These are phyloP conservation scores for Diaporthe velutina DNA, from an alignment of 2,329 filamentous ascomycete genomes.

Conservation along the genomic window DNA sequence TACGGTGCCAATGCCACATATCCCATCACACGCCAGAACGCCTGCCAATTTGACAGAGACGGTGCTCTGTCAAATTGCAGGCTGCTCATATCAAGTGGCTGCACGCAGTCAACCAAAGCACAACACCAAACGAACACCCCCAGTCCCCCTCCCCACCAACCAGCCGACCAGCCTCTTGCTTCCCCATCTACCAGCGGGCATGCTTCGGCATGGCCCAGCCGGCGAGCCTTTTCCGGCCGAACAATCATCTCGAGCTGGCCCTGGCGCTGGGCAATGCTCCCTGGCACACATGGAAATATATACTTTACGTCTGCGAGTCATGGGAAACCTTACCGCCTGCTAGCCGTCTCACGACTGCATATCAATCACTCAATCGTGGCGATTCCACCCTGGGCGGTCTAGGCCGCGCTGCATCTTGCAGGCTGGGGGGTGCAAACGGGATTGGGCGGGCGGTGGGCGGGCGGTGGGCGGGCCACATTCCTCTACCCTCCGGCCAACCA, in stretches of 20 bases:
- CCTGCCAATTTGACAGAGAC: not conserved
- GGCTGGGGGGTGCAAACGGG: not conserved
- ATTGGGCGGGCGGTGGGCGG: conserved; percentile 11
- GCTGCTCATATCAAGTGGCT: not conserved
- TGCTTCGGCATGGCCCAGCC: conserved; percentile 26
- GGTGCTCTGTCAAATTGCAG: not conserved
- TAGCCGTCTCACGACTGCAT: conserved; percentile 32
- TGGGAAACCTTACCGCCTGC: conserved; percentile 30
- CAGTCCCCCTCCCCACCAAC: not conserved
- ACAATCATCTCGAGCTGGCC: not conserved
- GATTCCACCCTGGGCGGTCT: conserved; percentile 16
- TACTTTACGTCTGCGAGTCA: conserved; percentile 29
- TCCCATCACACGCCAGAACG: not conserved
- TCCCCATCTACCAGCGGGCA: not conserved
- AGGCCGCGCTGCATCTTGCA: conserved; percentile 2
- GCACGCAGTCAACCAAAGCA: not conserved
- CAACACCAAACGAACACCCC: not conserved
- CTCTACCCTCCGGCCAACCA: conserved; percentile 13
- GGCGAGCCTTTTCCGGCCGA: conserved; percentile 19
- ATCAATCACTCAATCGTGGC: conserved; percentile 36
- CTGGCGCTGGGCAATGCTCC: not conserved
- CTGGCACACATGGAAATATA: conserved; percentile 12
- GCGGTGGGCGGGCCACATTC: conserved; percentile 15
- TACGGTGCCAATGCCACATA: not conserved
- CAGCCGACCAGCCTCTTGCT: not conserved